Evolutionary conservation across 2,329 filamentous ascomycete species (phyloP).

Genomic region (Cladophialophora yegresii): DNA sequence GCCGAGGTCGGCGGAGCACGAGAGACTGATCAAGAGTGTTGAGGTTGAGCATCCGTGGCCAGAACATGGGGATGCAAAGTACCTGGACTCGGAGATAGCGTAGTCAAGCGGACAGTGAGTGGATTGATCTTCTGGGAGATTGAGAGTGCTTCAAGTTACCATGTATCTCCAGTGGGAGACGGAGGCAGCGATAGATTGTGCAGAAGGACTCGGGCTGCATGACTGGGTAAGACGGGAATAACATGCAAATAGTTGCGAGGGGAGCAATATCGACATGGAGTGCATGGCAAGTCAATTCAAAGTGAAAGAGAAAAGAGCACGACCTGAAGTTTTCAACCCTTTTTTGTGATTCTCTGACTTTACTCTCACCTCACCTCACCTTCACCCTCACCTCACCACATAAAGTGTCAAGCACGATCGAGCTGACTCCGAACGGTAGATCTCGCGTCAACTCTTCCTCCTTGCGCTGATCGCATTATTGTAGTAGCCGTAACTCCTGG

Average conservation of each 20-base stretch:
- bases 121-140: not conserved
- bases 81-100: not conserved
- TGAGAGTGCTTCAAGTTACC: not conserved
- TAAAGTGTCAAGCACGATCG: not conserved
- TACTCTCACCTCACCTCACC: no score
- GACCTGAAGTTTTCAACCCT: not conserved
- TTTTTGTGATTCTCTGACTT: not conserved
- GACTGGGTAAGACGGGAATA: not conserved
- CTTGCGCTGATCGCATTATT: not conserved
- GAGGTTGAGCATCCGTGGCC: slow-evolving; percentile 42
- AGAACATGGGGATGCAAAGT: slow-evolving; percentile 10
- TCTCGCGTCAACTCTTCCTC: not conserved
- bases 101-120: not conserved
- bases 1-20: slow-evolving; percentile 40
- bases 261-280: not conserved
- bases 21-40: slow-evolving; percentile 39
- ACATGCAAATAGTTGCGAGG: not conserved
- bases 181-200: no score
- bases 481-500: no score
- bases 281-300: not conserved
- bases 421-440: not conserved
- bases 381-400: not conserved
- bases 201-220: not conserved
- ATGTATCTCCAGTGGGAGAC: no score
- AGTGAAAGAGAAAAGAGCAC: not conserved